Evolutionary conservation across 1,139 yeast genomes (phyloP), one percentile per base, ranked within the genome.

Genomic region (Hanseniaspora uvarum): DNA sequence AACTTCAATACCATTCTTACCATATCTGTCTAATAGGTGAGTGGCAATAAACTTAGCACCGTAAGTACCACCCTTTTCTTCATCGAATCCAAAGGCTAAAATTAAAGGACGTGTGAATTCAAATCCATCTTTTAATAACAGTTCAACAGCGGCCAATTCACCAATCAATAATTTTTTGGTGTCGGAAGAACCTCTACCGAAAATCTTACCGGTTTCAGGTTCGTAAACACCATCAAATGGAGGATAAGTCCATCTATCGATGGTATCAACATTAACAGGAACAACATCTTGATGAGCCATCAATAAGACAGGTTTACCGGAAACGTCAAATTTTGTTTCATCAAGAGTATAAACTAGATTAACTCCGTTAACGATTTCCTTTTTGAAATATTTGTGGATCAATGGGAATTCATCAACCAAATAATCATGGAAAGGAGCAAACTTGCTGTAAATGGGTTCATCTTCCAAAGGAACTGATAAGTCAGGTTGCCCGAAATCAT

Each of bases 271-370:
- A 61, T 80, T 81, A n/a, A 85, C 84, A 0, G 95, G 95, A 14
- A 86, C 95, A 4, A 83, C 86, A 63, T 86, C 95, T 64, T 81
- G 86, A 66, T 86, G 95, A 3, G 92, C 88, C 67, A 81, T 76
- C 44, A 85, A 70, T 65, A 86, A 64, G 14, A 81, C 59, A 5
- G 95, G 95, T 64, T 82, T 80, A 61, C 81, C 70, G 2, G 62
- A 57, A 5, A 64, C 44, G 12, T 38, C 34, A 18, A 28, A 34
- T 21, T 54, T 24, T 16, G 37, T 16, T 5, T 65, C 46, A 56
- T 80, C 69, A 83, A 86, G 82, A 28, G 81, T 75, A 63, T 73
- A 79, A 18, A 86, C 74, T 56, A 86, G 69, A 0, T 88, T 92
- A 58, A 79, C 76, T 37, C 78, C 74, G 62, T 86, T 85, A 52